A percentile compares a stretch with the other conserved stretches of the same genome.
Evolutionary conservation across 768 basidiomycete species (phyloP).

Genomic region (Russula brevipes): DNA sequence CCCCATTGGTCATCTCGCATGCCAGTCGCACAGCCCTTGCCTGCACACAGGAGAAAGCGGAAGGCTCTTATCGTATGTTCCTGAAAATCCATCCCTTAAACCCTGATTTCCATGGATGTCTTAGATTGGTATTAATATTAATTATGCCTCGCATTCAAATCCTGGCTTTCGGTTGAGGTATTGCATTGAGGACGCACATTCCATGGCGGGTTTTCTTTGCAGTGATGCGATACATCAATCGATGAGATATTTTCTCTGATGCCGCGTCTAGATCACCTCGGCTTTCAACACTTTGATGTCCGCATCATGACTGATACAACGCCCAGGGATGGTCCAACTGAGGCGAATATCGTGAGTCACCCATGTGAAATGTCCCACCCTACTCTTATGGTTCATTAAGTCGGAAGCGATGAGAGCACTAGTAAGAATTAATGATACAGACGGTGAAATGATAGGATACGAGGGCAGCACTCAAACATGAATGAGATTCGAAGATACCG

Average conservation of each 20-base stretch:
- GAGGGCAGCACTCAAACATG: too few species aligned
- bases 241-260: neutral
- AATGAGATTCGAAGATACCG: too few species aligned
- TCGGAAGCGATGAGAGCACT: neutral
- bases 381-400: neutral
- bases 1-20: neutral
- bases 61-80: neutral
- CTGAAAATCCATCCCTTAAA: neutral
- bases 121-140: conserved; percentile 12
- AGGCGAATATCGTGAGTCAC: conserved; percentile 1
- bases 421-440: neutral
- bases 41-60: neutral
- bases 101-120: neutral
- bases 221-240: neutral
- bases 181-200: neutral
- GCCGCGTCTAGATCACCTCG: neutral
- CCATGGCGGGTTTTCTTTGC: neutral
- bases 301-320: neutral
- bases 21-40: neutral
- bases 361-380: neutral
- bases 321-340: neutral
- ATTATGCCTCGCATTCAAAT: neutral
- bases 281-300: neutral
- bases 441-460: too few species aligned
- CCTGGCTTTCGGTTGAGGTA: neutral